Evolutionary conservation across 768 basidiomycete species (phyloP), one percentile per base, ranked within the genome.

Genomic region (Suillus cothurnatus): DNA sequence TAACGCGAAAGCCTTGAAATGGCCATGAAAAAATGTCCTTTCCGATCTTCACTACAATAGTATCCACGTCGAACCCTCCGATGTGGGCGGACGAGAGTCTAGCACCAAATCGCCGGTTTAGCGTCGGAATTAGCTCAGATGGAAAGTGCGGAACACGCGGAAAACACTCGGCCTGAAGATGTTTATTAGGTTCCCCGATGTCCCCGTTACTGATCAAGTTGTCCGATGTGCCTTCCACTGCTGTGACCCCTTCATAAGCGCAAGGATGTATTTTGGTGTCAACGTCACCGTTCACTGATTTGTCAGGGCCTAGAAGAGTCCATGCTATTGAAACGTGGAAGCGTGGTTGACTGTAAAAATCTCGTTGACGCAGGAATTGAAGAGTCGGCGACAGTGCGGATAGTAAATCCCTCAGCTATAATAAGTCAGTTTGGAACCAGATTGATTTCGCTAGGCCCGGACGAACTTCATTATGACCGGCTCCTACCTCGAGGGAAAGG

Each of bases 251-350:
- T 39, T 41, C 38, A 6, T 21, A 41, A 17, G 19, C 12, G 26
- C 9, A 6, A 31, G 26, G 38, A 31, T 28, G 61, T 53, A 26
- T 28, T 41, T 21, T 17, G 21, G 38, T 26, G 26, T 41, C 19
- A 39, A 8, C 6, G 2, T 59, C 19, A 14, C 38, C 19, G 19
- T 59, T 41, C 39, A 28, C 12, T 21, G 66, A 38, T 11, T 67
- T 53, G 38, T 63, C 21, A 49, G 67, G 66, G 39, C 85, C 81
- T 59, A 94, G 84, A 52, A 94, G 81, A 17, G 89, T 87, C 95
- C 96, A 97, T 12, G 88, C 94, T 62, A 97, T 87, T 2, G 94
- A 96, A 15, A 91, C 85, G 73, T 98, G 96, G 71, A 95, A 97
- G 53, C 89, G 86, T 23, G 96, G 94, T 36, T 86, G 79, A 39